Evolutionary conservation across 2,329 filamentous ascomycete species (phyloP), one percentile per base, ranked within the genome.

Genomic region (Dissoconium aciculare): DNA sequence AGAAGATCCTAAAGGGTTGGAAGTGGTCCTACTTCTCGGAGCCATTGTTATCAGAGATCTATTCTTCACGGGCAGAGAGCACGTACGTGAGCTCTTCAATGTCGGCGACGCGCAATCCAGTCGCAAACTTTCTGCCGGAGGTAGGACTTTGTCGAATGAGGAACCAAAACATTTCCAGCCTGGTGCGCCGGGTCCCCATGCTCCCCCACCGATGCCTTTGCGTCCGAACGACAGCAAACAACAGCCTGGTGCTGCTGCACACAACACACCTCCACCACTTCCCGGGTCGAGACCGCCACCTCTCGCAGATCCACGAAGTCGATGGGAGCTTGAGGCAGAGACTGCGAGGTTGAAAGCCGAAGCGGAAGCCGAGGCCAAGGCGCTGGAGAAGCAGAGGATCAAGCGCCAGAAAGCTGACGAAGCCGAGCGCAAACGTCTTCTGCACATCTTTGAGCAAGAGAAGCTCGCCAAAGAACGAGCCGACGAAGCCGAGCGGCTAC

Each of bases 1-100:
- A 38, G 84, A 98, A 54, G 89, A 98, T 55, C 74, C 78, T 34
- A 95, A 94, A 54, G 89, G 89, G 0, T 62, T 95, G 3, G 89
- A 98, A 52, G 70, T 95, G 1, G 75, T 85, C 1, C 57, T 95
- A 13, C 49, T 76, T 15, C 57, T 77, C 0, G 60, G 67, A 11
- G 70, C 69, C 1, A 60, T 69, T 2, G 67, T 71, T 9, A 74
- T 77, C 35, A 61, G 68, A 14, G 71, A 76, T 43, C 55, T 76
- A 4, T 76, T 66, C 52, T 74, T 73, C 44, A 40, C 39, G 16
- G 40, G 37, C 33, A 47, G 43, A 36, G 58, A 67, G 35, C 68
- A 74, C 4, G 69, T 74, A 33, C 67, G 69, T 11, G 80, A 92
- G 43, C 64, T 74, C 4, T 95, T 94, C 59, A 89, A 94, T 51